Base-by-base conservation (phyloP, 495 filamentous ascomycete species). In the Chaetomium cochliodes region DNA sequence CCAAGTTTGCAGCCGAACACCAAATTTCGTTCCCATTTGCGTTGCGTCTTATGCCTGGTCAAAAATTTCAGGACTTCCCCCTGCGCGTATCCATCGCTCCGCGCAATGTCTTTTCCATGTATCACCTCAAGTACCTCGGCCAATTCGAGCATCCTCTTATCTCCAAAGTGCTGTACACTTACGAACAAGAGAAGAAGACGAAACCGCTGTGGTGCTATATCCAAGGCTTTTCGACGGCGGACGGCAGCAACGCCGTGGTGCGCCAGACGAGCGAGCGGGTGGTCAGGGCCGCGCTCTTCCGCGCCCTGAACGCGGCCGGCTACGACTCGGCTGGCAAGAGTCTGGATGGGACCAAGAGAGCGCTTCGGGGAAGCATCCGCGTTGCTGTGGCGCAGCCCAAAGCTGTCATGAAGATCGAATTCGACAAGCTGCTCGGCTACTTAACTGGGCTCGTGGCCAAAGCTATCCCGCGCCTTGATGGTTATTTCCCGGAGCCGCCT, bases 281-380 rank as follows among this genome's bases (percentile, higher is more conserved):
- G 73, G 47, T 86, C 12, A 73, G 78, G 39, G 69, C 75, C 22
- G 88, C 87, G 11, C 50, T 67, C 41, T 42, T 47, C 47, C 28
- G 84, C 54, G 83, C 82, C 20, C 74, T 92, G 66, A 79, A 73
- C 63, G 79, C 72, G 39, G 78, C 74, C 55, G 87, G 88, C 1
- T 87, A 82, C 66, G 82, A 85, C 69, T 57, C 67, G n/a, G 65
- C 81, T 25, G 89, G 89, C 22, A 79, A 67, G 44, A 72, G 65
- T 26, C 26, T 69, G 30, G 42, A 57, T 23, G 50, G 56, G n/a
- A 13, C 16, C 12, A 20, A 13, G 22, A 16, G 18, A 25, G 68
- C 62, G 1, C 46, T 78, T 12, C 61, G 70, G 46, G 76, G 77
- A 28, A 74, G 76, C 12, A 61, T 78, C 22, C 66, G 56, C 22